Conservation (phyloP, 176 grass and related monocot genomes). For the Avena eriantha region DNA sequence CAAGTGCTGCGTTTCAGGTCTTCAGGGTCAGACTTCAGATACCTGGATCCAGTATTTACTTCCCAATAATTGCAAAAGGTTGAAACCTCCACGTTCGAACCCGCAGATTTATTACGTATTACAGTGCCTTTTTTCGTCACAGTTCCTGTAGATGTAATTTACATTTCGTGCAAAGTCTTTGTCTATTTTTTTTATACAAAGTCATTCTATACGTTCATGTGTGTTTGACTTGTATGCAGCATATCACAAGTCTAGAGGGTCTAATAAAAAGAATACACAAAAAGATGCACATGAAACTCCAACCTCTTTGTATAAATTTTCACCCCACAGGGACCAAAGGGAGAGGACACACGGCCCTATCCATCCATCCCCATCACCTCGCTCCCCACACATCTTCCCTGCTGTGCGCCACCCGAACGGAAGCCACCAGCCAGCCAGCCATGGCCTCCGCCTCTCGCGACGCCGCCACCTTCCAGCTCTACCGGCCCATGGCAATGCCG, state of each 20-base stretch:
- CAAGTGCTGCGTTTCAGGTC: conserved; percentile 28
- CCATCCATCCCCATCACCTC: conserved; percentile 36
- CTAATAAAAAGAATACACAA: not conserved
- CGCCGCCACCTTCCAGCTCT: conserved; percentile 53
- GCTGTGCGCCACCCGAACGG: conserved; percentile 32
- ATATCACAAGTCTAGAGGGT: not conserved
- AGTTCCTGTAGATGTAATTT: not conserved
- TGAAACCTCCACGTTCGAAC: not conserved
- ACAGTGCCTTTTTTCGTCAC: not conserved
- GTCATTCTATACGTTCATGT: not conserved
- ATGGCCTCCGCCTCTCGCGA: conserved; percentile 45
- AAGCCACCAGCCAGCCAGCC: not conserved
- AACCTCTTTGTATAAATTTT: conserved; percentile 42
- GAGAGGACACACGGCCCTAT: conserved; percentile 34
- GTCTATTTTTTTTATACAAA: not conserved
- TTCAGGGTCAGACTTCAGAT: conserved; percentile 1
- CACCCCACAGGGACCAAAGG: conserved; percentile 16
- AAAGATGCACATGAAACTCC: conserved; percentile 24
- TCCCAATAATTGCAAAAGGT: conserved; percentile 32
- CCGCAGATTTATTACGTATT: not conserved
- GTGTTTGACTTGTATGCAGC: not conserved
- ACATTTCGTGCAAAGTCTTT: not conserved
- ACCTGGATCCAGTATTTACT: conserved; percentile 15
- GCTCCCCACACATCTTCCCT: not conserved
- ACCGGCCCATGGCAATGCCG: conserved; percentile 41